Conservation (phyloP, 2,329 filamentous ascomycete genomes). For the Apiospora rasikravindrae region DNA sequence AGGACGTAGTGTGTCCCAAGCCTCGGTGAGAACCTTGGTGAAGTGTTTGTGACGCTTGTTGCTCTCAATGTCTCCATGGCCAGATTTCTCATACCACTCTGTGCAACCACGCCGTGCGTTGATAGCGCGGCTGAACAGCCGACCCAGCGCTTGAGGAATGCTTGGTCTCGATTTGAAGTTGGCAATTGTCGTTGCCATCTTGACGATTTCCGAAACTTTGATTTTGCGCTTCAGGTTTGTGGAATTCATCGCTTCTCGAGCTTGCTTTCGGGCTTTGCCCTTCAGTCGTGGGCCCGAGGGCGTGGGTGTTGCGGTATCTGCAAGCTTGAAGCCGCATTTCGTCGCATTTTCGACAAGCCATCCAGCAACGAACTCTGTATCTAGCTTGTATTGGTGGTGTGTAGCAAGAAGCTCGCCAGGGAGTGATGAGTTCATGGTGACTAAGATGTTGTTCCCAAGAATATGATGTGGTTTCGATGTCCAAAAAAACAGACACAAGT, state of each 20-base stretch:
- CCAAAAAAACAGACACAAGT: too few species aligned
- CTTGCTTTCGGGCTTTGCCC: neutral
- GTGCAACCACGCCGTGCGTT: conserved; percentile 4
- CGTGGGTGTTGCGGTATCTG: neutral
- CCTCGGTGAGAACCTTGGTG: neutral
- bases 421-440: neutral
- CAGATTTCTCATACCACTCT: conserved; percentile 7
- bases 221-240: neutral
- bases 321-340: neutral
- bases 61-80: neutral
- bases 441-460: too few species aligned
- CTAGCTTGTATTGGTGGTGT: neutral
- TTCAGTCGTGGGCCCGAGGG: neutral
- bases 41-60: conserved; percentile 6
- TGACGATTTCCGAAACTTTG: neutral
- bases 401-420: neutral
- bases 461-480: too few species aligned
- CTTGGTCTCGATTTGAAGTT: neutral
- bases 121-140: conserved; percentile 19
- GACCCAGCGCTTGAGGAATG: conserved; percentile 27
- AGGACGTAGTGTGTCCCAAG: neutral
- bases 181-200: neutral
- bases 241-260: neutral
- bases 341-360: neutral
- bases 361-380: neutral